A percentile compares a stretch with the other conserved stretches of the same genome.
Conservation (phyloP, 495 filamentous ascomycete genomes). For the Xylaria castorea region DNA sequence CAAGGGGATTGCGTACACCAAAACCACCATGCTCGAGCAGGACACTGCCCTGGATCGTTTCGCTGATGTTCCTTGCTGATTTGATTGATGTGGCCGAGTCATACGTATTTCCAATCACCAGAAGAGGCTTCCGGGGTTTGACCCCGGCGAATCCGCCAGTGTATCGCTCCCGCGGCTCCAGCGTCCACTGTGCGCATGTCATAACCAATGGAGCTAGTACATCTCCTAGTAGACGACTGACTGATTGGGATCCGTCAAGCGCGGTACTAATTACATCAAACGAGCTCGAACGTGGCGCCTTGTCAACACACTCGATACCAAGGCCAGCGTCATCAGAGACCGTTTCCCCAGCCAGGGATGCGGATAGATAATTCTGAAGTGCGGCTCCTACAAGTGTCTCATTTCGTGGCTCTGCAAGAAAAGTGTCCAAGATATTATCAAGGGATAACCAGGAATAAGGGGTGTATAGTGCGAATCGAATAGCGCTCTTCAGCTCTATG, state of each 20-base stretch:
- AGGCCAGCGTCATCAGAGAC: conserved; percentile 1
- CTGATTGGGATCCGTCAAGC: conserved; percentile 1
- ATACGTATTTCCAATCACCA: conserved; percentile 52
- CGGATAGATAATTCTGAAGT: neutral
- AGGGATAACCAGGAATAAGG: conserved; percentile 1
- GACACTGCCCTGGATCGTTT: conserved; percentile 58
- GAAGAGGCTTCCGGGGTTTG: conserved; percentile 51
- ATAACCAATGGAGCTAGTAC: conserved; percentile 27
- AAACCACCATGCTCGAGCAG: conserved; percentile 60
- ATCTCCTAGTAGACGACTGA: conserved; percentile 34
- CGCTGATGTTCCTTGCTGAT: conserved; percentile 58
- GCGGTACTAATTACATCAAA: conserved; percentile 12
- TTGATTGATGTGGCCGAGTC: conserved; percentile 54
- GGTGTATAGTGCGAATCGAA: conserved; percentile 22
- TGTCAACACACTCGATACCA: conserved; percentile 26
- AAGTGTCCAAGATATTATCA: conserved; percentile 11
- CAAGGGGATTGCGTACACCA: conserved; percentile 52
- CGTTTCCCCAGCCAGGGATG: neutral
- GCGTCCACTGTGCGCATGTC: conserved; percentile 52
- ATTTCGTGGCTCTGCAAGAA: conserved; percentile 18
- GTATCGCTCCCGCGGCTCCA: conserved; percentile 53
- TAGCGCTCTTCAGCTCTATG: conserved; percentile 1
- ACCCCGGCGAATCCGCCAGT: conserved; percentile 47
- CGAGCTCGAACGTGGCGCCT: conserved; percentile 2
- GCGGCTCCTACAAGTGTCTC: neutral